Percentiles rank a stretch among this genome's conserved stretches.
These are phyloP conservation scores for Coniosporium apollinis DNA, from an alignment of 495 filamentous ascomycete species.

Conservation along the genomic window DNA sequence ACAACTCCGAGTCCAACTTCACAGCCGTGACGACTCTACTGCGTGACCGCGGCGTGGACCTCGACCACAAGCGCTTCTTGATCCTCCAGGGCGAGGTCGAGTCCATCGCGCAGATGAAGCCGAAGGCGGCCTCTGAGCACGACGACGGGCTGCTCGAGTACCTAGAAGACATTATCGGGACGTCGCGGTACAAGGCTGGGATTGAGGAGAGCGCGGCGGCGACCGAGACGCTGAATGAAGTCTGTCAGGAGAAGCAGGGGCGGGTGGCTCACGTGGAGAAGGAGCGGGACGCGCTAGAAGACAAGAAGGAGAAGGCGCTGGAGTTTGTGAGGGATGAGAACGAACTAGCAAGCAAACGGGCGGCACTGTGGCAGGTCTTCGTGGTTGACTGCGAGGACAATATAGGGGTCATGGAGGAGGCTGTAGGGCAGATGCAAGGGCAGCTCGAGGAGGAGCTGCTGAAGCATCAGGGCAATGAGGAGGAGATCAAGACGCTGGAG, in stretches of 20 bases:
- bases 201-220: conserved; percentile 86
- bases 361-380: conserved; percentile 79
- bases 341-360: conserved; percentile 75
- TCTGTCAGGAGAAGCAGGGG: conserved; percentile 83
- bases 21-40: conserved; percentile 80
- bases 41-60: conserved; percentile 73
- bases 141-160: conserved; percentile 95
- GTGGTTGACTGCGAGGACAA: conserved; percentile 77
- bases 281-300: conserved; percentile 77
- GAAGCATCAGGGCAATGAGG: conserved; percentile 80
- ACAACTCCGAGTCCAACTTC: conserved; percentile 73
- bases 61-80: conserved; percentile 95
- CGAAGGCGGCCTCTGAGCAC: conserved; percentile 84
- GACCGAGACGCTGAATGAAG: conserved; percentile 81
- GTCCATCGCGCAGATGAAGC: conserved; percentile 97
- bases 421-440: conserved; percentile 75
- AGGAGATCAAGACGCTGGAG: conserved; percentile 76
- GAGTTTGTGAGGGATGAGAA: conserved; percentile 84
- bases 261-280: conserved; percentile 97
- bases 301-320: conserved; percentile 90
- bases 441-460: conserved; percentile 77
- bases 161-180: conserved; percentile 95
- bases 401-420: conserved; percentile 73
- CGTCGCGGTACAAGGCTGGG: conserved; percentile 89
- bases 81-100: conserved; percentile 97